Base-by-base conservation (phyloP, 2,329 filamentous ascomycete genomes). In the Stachybotrys chlorohalonatus region DNA sequence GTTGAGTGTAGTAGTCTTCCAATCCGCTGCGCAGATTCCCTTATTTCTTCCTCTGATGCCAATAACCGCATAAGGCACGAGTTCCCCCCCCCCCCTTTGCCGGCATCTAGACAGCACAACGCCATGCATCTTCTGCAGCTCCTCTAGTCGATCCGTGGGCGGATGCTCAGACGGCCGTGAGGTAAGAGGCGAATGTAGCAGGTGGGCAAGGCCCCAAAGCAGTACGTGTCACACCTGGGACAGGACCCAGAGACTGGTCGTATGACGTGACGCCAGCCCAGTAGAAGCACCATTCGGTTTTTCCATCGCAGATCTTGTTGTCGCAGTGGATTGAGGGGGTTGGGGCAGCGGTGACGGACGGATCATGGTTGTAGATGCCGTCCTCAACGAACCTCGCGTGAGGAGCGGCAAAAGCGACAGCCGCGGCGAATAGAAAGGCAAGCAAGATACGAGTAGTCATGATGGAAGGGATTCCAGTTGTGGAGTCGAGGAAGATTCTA, bases 231-330 rank as follows among this genome's bases (percentile, higher is more conserved):
- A 73, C 72, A 2, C 70, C 73, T 4, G 72, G 71, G 13, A 70
- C 52, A 6, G 66, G 66, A 0, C 71, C 72, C 6, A 60, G 58
- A 1, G 59, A 62, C 16, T 61, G 55, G 51, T 73, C 64, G 55
- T 64, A 72, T n/a, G 62, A 61, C 7, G 68, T 73, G 49, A 72
- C 58, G 15, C 71, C 71, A 30, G 61, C 64, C 65, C 71, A 75
- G 60, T 66, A 70, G 57, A 70, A 67, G 60, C 73, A 74, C 65
- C 68, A 74, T 3, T 66, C 66, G 4, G 62, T 64, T 13, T 59
- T 56, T 15, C 63, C 60, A 47, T 68, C 67, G 62, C 72, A 73
- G 60, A 71, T 72, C 30, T 59, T 56, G 58, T 68, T 63, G 53
- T 69, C 63, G 63, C 72, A 74, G 52, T 62, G 52, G 47, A 64